Percentiles rank a stretch among this genome's conserved stretches.
Evolutionary conservation across 352 stramenopile species (phyloP).

Genomic region (Phytophthora ramorum): DNA sequence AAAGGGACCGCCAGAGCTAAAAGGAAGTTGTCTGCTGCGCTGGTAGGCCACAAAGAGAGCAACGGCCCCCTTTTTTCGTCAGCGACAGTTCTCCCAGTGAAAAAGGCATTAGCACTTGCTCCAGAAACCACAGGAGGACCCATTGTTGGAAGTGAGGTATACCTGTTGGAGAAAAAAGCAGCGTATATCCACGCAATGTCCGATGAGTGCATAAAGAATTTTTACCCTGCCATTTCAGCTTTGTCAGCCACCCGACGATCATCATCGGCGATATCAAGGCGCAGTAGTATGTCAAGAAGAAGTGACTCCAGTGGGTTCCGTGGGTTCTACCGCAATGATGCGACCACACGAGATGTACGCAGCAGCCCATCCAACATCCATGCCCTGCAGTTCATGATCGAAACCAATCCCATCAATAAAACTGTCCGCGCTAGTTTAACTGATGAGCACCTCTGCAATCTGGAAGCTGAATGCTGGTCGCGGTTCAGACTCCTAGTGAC

Average conservation of each 20-base stretch:
- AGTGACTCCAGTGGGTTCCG: conserved; percentile 12
- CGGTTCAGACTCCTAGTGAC: conserved; percentile 49
- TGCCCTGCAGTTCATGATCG: conserved; percentile 52
- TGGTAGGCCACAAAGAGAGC: conserved; percentile 7
- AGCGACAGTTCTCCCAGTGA: not conserved
- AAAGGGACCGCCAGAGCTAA: conserved; percentile 17
- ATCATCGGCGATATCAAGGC: conserved; percentile 18
- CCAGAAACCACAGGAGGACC: not conserved
- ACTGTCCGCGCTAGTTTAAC: conserved; percentile 46
- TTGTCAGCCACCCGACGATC: conserved; percentile 11
- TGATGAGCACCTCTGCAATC: conserved; percentile 37
- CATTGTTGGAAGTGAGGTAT: conserved; percentile 24
- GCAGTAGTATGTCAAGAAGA: conserved; percentile 25
- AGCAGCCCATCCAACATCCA: conserved; percentile 15
- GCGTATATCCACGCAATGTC: conserved; percentile 59
- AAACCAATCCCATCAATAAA: conserved; percentile 64
- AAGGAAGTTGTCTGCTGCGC: conserved; percentile 11
- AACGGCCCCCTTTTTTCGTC: not conserved
- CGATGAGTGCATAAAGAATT: conserved; percentile 47
- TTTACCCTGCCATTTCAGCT: conserved; percentile 21
- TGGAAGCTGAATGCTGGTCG: conserved; percentile 66
- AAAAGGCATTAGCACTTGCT: not conserved
- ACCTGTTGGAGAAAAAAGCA: conserved; percentile 65
- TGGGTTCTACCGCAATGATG: conserved; percentile 17
- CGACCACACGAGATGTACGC: not conserved